Evolutionary conservation across 495 filamentous ascomycete species (phyloP).

Genomic region (Talaromyces ruber): DNA sequence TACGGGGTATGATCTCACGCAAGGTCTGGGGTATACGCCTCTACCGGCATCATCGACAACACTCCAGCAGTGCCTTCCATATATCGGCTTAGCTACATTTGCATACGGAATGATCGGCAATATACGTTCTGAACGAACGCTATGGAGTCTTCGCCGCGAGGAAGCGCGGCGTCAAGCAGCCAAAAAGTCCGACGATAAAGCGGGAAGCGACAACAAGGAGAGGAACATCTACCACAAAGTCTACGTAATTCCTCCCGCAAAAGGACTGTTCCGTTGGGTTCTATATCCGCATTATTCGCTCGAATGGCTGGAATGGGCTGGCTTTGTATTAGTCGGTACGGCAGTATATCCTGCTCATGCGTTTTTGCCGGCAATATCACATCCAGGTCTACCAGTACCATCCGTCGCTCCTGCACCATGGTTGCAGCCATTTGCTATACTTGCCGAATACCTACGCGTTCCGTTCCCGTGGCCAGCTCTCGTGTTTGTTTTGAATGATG

Average conservation of each 20-base stretch:
- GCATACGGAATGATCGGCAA: slow-evolving; percentile 67
- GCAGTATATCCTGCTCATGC: slow-evolving; percentile 16
- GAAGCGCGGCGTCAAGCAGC: slow-evolving; percentile 31
- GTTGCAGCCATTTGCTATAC: slow-evolving; percentile 47
- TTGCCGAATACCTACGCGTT: slow-evolving; percentile 18
- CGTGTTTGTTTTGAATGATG: slow-evolving; percentile 75
- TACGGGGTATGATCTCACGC: slow-evolving; percentile 33
- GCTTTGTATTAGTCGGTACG: slow-evolving; percentile 64
- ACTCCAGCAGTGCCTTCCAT: slow-evolving; percentile 7
- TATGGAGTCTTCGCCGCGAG: slow-evolving; percentile 50
- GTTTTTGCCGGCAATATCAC: neutral
- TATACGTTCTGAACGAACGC: slow-evolving; percentile 62
- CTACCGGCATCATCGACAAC: slow-evolving; percentile 9
- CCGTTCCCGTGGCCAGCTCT: slow-evolving; percentile 55
- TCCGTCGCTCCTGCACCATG: slow-evolving; percentile 32
- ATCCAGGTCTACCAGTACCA: slow-evolving; percentile 5
- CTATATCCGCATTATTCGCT: slow-evolving; percentile 89
- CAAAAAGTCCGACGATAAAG: slow-evolving; percentile 35
- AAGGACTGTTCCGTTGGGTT: slow-evolving; percentile 72
- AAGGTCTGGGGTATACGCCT: neutral
- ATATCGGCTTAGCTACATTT: slow-evolving; percentile 51
- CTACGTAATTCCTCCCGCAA: slow-evolving; percentile 80
- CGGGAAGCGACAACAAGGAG: slow-evolving; percentile 16
- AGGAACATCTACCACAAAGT: slow-evolving; percentile 56
- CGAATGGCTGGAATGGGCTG: slow-evolving; percentile 95